A percentile compares a stretch with the other conserved stretches of the same genome.
These are phyloP conservation scores for Colletotrichum abscissum DNA, from an alignment of 2,329 filamentous ascomycete genomes.

Conservation along the genomic window DNA sequence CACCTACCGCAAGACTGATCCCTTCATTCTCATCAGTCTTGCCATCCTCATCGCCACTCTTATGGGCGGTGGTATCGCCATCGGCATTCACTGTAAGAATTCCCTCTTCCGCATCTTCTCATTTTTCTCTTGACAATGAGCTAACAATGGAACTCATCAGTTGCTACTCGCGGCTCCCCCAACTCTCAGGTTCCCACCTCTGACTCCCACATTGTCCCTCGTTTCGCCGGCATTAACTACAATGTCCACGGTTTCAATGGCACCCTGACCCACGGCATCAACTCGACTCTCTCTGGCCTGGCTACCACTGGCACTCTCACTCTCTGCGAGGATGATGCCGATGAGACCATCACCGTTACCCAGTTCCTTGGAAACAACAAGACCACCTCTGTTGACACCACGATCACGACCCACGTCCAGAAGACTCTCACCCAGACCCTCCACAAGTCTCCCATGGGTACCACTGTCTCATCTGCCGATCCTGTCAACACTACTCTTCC, in stretches of 20 bases:
- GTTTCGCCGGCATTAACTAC: conserved; percentile 26
- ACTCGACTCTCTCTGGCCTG: conserved; percentile 7
- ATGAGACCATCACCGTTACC: not conserved
- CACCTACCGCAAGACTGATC: conserved; percentile 27
- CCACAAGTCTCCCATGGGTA: conserved; percentile 19
- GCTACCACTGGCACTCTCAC: not conserved
- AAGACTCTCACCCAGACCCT: conserved; percentile 24
- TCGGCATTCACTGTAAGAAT: conserved; percentile 6
- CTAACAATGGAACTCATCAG: not conserved
- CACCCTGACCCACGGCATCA: conserved; percentile 8
- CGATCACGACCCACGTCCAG: conserved; percentile 12
- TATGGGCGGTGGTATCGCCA: conserved; percentile 3
- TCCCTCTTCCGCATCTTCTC: not conserved
- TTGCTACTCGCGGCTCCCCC: not conserved
- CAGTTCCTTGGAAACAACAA: not conserved
- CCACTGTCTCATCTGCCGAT: conserved; percentile 29
- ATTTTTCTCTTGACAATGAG: not conserved
- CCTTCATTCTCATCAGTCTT: conserved; percentile 2
- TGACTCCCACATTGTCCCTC: conserved; percentile 13
- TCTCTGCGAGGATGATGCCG: conserved; percentile 19
- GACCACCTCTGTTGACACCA: conserved; percentile 6
- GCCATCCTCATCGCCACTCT: not conserved
- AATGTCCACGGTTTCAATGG: conserved; percentile 3
- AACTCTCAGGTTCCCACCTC: not conserved
- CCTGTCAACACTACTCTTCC: conserved; percentile 13